Conservation (phyloP, 164 flowering plant species). For the Brasenia schreberi region DNA sequence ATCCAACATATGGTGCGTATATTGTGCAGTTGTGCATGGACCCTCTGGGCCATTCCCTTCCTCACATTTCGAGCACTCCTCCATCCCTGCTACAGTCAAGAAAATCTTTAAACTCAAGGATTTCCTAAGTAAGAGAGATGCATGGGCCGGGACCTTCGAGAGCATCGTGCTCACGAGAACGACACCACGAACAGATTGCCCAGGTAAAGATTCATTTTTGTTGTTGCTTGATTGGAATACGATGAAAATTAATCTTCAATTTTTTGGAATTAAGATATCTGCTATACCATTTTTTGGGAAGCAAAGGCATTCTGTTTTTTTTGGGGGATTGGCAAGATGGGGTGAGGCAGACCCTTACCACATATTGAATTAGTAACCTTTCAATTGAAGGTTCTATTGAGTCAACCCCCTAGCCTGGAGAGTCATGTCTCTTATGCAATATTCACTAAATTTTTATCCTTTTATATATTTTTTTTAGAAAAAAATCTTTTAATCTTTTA, state of each 20-base stretch:
- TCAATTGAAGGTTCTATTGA: not conserved
- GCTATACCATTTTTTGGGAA: not conserved
- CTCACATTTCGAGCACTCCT: slow-evolving; percentile 77
- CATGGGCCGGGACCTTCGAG: slow-evolving; percentile 87
- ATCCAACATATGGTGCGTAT: no score
- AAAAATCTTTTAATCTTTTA: no score
- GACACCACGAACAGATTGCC: slow-evolving; percentile 72
- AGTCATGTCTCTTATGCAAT: no score
- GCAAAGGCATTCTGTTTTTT: not conserved
- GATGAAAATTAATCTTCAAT: not conserved
- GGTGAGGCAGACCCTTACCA: no score
- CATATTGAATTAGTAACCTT: not conserved
- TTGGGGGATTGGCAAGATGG: no score
- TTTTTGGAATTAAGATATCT: not conserved
- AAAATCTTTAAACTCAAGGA: slow-evolving; percentile 57
- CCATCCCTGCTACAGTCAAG: slow-evolving; percentile 80
- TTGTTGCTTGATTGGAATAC: not conserved
- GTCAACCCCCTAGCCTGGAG: no score
- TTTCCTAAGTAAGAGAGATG: slow-evolving; percentile 75
- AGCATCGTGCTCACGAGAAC: slow-evolving; percentile 24
- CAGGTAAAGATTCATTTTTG: slow-evolving; percentile 29
- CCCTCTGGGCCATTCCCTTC: slow-evolving; percentile 66
- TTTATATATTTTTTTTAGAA: no score
- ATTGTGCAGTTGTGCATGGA: slow-evolving; percentile 70
- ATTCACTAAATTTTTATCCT: no score